A percentile compares a stretch with the other conserved stretches of the same genome.
Evolutionary conservation across 345 rosid species (phyloP).

Genomic region (Lumnitzera littorea): DNA sequence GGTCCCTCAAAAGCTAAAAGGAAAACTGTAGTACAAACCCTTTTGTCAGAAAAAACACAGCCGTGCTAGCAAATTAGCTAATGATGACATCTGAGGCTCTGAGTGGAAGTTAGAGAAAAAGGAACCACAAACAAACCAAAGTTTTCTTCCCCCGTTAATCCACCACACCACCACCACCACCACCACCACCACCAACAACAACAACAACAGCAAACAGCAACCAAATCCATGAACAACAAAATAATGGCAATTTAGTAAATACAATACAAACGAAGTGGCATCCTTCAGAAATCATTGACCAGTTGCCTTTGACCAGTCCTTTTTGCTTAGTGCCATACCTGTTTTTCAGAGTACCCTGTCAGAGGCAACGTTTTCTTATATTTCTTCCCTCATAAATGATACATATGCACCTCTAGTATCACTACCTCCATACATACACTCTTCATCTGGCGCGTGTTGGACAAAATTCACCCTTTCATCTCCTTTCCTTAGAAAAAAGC

Average conservation of each 20-base stretch:
- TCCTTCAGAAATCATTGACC: slow-evolving; percentile 34
- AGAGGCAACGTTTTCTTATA: slow-evolving; percentile 6
- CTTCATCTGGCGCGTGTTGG: background rate
- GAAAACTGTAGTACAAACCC: slow-evolving; percentile 10
- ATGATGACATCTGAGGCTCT: slow-evolving; percentile 14
- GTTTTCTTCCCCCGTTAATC: slow-evolving; percentile 5
- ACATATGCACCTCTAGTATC: background rate
- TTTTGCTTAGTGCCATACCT: slow-evolving; percentile 14
- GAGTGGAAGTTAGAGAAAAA: slow-evolving; percentile 7
- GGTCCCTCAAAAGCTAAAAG: slow-evolving; percentile 17
- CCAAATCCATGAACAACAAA: slow-evolving; percentile 5
- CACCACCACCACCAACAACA: slow-evolving; percentile 11
- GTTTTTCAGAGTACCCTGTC: slow-evolving; percentile 7
- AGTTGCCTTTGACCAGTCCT: slow-evolving; percentile 49
- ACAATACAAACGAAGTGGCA: background rate
- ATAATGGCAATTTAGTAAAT: slow-evolving; percentile 27
- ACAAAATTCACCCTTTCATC: background rate
- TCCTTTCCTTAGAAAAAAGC: too few species aligned
- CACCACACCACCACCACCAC: slow-evolving; percentile 11
- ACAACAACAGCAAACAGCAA: too few species aligned
- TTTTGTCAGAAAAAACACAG: slow-evolving; percentile 34
- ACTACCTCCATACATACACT: background rate
- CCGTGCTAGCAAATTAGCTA: slow-evolving; percentile 29
- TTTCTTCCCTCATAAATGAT: slow-evolving; percentile 25
- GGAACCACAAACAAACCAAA: slow-evolving; percentile 9